Evolutionary conservation across 1,284 basidiomycete genomes (phyloP), one percentile per base, ranked within the genome.

Genomic region (Phlebopus sp.): DNA sequence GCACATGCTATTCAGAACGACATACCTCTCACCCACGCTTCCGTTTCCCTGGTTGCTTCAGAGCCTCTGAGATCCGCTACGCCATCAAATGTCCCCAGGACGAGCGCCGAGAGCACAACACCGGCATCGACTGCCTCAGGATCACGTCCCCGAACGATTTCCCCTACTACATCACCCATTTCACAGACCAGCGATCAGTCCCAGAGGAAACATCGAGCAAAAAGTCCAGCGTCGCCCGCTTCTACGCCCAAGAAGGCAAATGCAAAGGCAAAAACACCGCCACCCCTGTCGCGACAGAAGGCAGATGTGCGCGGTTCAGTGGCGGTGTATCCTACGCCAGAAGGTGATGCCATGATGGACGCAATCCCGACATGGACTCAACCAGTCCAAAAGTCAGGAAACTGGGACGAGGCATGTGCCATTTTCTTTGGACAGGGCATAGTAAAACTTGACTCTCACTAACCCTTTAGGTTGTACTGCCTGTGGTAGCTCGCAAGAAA

Each of bases 401-500:
- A 86, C 57, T 90, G 87, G 86, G 86, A 90, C 57, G 86, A 90
- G 62, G 86, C 82, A 59, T 62, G 81, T 72, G 35, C 30, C 15
- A 18, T 15, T 31, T 37, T 18, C 3, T 40, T 21, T 15, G 15
- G 11, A 32, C 47, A 29, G 44, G 21, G 7, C 36, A 34, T 27
- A 37, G 37, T 50, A 51, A 47, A 36, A 51, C 5, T 54, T 54
- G 34, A 51, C 44, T 54, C 29, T 27, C 27, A 46, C n/a, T 21
- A 46, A 23, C 36, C 21, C 36, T 27, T 39, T 49, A 78, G 79
- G 78, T 86, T 19, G 78, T 86, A 2, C 65, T 86, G 9, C 83
- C 83, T 9, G 87, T 86, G 3, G 86, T 94, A 4, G 90, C 91
- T 14, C 78, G 87, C 52, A 91, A 92, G 71, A 84, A 84, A 59